Evolutionary conservation across 805 yeast species (phyloP).

Genomic region (Tetrapisispora nanseiensis): DNA sequence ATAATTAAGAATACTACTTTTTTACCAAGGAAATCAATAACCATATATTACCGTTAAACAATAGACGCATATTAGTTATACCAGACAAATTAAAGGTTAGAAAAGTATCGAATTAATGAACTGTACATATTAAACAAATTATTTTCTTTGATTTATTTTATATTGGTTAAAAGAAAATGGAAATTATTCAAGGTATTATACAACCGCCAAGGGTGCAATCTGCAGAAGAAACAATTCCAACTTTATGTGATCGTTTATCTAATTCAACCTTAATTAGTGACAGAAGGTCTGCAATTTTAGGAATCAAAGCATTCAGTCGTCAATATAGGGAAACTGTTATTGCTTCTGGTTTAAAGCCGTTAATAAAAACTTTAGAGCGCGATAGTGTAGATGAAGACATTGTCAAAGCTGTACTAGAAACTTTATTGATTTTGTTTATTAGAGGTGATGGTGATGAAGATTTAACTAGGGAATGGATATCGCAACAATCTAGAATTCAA

Average conservation of each 20-base stretch:
- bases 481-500: conserved; percentile 61
- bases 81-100: too few relatives aligned
- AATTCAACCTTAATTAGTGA: conserved; percentile 78
- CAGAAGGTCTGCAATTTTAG: conserved; percentile 82
- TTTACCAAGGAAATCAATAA: too few relatives aligned
- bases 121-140: too few relatives aligned
- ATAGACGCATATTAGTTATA: too few relatives aligned
- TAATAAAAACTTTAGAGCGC: conserved; percentile 53
- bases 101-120: too few relatives aligned
- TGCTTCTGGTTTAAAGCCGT: conserved; percentile 71
- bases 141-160: too few relatives aligned
- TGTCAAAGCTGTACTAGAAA: conserved; percentile 74
- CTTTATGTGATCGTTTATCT: conserved; percentile 75
- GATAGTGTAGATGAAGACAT: conserved; percentile 65
- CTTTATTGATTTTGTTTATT: conserved; percentile 70
- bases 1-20: neutral
- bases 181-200: conserved; percentile 33
- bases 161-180: conserved; percentile 28
- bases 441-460: conserved; percentile 57
- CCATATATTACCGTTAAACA: too few relatives aligned
- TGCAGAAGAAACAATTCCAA: conserved; percentile 78
- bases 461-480: conserved; percentile 58
- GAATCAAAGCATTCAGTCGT: conserved; percentile 79
- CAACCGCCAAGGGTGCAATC: conserved; percentile 43
- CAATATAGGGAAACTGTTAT: conserved; percentile 85